Evolutionary conservation across 1,139 yeast species (phyloP).

Genomic region (Hyphopichia khmerensis): DNA sequence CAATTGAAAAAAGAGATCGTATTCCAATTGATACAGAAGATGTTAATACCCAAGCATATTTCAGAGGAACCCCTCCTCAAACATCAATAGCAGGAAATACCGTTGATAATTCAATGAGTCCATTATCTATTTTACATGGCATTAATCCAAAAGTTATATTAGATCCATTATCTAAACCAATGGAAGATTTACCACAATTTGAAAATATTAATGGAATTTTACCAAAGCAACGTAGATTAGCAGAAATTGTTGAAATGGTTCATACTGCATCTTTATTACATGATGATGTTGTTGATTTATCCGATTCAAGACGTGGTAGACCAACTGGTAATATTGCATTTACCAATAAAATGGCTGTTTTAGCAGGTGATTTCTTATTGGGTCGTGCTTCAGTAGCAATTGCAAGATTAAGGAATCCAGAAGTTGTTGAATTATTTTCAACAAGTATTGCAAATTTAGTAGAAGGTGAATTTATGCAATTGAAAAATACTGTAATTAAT

Average conservation of each 20-base stretch:
- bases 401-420: conserved; percentile 91
- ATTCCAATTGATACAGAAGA: conserved; percentile 60
- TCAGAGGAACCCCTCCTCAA: conserved; percentile 48
- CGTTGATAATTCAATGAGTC: conserved; percentile 66
- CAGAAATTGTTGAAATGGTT: conserved; percentile 97
- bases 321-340: conserved; percentile 93
- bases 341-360: conserved; percentile 94
- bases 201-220: conserved; percentile 68
- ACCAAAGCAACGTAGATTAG: conserved; percentile 92
- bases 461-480: conserved; percentile 98
- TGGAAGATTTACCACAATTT: conserved; percentile 65
- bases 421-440: conserved; percentile 90
- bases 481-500: conserved; percentile 78
- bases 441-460: conserved; percentile 96
- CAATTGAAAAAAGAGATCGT: conserved; percentile 65
- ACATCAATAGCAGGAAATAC: conserved; percentile 54
- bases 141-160: conserved; percentile 77
- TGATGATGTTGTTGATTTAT: conserved; percentile 94
- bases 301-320: conserved; percentile 86
- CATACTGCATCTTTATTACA: conserved; percentile 96
- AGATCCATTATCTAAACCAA: conserved; percentile 82
- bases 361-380: conserved; percentile 92
- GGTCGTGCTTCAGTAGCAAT: conserved; percentile 97
- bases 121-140: conserved; percentile 82
- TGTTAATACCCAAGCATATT: conserved; percentile 63